Evolutionary conservation across 169 alveolate species (phyloP), one percentile per base, ranked within the genome.

Genomic region (Theileria orientalis): DNA sequence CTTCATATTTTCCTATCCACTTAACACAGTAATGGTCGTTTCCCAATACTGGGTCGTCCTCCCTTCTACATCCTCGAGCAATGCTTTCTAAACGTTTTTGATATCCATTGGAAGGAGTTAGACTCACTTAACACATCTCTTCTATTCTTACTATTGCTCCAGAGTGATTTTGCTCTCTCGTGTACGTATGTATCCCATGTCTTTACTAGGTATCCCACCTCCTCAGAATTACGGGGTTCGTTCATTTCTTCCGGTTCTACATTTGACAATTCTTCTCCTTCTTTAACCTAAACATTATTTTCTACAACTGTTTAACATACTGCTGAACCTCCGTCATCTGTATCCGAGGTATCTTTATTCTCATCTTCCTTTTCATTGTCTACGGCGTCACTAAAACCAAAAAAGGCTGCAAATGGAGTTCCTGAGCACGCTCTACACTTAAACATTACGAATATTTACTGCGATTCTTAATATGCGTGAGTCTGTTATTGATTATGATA

Each of bases 121-220:
- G 16, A 25, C 90, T 33, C 66, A 92, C 97, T 75, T 52, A 94
- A 63, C n/a, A 94, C 91, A 41, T 91, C 82, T 64, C 88, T 91
- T 19, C 92, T 86, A 56, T 87, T 92, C 37, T 91, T 95, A 0
- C 94, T 83, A 13, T 94, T 86, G 66, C 90, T 92, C 97, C 97
- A 94, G 60, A 92, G 91, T 51, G 88, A 92, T 69, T 92, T 90
- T 61, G 97, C 97, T 62, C 97, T 75, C 32, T 96, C 95, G 63
- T 94, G 97, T n/a, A 93, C 95, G 69, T 93, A 94, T 59, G 93
- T 90, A 32, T 93, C 97, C 97, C 97, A 94, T 3, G 96, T 91
- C 73, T 94, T 85, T 51, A 93, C 90, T 32, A 92, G 74, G 62
- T 89, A 90, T 13, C 89, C 84, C 9, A 93, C 84, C 74, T 94